Evolutionary conservation across 2,329 filamentous ascomycete species (phyloP), one percentile per base, ranked within the genome.

Genomic region (Pseudodiploospora longispora): DNA sequence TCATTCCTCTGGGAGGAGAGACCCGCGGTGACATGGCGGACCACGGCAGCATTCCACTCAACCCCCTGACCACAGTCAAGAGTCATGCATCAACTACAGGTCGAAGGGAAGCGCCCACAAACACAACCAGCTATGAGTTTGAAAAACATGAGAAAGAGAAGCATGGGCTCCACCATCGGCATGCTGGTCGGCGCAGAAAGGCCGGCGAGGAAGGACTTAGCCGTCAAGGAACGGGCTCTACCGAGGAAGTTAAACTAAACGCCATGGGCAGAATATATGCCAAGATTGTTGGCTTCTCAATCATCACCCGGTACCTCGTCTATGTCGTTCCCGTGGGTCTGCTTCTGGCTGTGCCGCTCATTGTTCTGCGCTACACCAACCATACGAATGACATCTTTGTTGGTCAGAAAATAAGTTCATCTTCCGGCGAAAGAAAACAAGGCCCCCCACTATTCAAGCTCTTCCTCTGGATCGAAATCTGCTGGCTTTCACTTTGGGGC

Each of bases 391-490:
- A 69, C 29, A 52, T 70, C 29, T 51, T 46, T 3, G 58, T 74
- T 10, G 72, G 68, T 38, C 59, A 53, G 19, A 53, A 51, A 36
- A 33, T 27, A 8, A 46, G 34, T 41, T 40, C 27, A 44, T 35
- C 27, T 19, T 30, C 38, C 28, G 4, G 42, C 40, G 27, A 42
- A 35, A 12, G 37, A 28, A 10, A 44, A 39, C 9, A 46, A 10
- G 73, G 72, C 1, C 71, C 76, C 6, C 67, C 71, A 4, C 68
- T 84, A 7, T 77, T 82, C 55, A 62, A 73, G 40, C 69, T 87
- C 39, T 85, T 85, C 54, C 66, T 83, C 39, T 85, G 82, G 83
- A 73, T 86, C 52, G 77, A 85, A 56, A 70, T 83, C 41, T 71
- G 82, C 32, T 87, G 83, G 83, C 63, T 82, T 34, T 71, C 74